Evolutionary conservation across 768 basidiomycete genomes (phyloP).

Genomic region (Lactarius vividus): DNA sequence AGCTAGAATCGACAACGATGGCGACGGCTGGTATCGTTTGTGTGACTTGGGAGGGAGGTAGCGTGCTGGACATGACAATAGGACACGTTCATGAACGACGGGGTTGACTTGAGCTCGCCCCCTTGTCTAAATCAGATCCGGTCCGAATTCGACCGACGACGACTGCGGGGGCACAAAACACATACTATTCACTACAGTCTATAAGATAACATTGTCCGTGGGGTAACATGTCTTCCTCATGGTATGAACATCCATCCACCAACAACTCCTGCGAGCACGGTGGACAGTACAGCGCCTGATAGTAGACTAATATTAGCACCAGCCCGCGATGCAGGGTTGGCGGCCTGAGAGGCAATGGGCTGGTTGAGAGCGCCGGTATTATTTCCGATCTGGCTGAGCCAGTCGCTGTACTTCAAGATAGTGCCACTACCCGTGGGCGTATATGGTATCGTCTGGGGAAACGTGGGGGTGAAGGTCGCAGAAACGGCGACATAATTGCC

Average conservation of each 20-base stretch:
- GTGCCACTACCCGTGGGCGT: slow-evolving; percentile 32
- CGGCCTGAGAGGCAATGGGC: slow-evolving; percentile 9
- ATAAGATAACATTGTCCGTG: not conserved
- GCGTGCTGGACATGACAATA: slow-evolving; percentile 13
- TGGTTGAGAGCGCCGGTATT: slow-evolving; percentile 29
- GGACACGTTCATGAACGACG: not conserved
- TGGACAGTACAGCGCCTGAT: slow-evolving; percentile 2
- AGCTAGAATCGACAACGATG: slow-evolving; percentile 28
- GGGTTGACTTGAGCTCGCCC: not conserved
- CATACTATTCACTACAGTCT: not conserved
- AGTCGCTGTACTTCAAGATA: slow-evolving; percentile 35
- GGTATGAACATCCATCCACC: not conserved
- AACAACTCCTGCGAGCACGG: not conserved
- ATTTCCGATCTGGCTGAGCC: slow-evolving; percentile 32
- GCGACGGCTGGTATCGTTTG: slow-evolving; percentile 19
- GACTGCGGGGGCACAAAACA: too few relatives aligned
- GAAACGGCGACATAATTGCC: slow-evolving; percentile 30
- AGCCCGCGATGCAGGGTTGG: not conserved
- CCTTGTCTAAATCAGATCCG: not conserved
- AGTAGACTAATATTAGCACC: not conserved
- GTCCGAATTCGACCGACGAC: not conserved
- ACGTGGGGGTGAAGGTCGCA: slow-evolving; percentile 38
- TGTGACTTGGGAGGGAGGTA: not conserved
- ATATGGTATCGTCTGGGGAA: slow-evolving; percentile 30
- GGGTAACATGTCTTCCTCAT: not conserved